phyloP scores from a whole-genome alignment of 1,284 basidiomycete genomes.

The Anthracocystis walkeri region DNA sequence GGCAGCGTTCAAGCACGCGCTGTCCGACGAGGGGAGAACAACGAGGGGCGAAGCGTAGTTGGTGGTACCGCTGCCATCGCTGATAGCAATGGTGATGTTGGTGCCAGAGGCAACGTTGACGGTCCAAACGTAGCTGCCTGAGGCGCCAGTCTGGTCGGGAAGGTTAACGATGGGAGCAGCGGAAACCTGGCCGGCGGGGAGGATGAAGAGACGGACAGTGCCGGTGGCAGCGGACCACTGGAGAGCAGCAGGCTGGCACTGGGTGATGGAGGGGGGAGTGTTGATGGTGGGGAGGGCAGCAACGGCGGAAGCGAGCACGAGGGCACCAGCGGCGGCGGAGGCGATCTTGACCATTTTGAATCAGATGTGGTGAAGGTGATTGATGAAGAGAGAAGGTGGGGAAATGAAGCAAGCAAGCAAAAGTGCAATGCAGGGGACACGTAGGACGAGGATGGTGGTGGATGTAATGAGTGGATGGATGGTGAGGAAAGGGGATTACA shows the following conservation, averaged over 20 bases:
- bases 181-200: constrained; percentile 47
- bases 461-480: constrained; percentile 18
- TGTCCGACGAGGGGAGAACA: constrained; percentile 37
- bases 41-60: constrained; percentile 50
- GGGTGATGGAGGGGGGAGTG: constrained; percentile 46
- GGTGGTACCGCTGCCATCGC: constrained; percentile 58
- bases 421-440: constrained; percentile 4
- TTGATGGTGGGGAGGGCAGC: constrained; percentile 41
- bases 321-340: constrained; percentile 45
- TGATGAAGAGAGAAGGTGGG: constrained; percentile 1
- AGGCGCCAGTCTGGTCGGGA: constrained; percentile 51
- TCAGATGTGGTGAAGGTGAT: constrained; percentile 10
- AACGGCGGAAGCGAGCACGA: constrained; percentile 46
- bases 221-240: constrained; percentile 41
- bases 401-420: constrained; percentile 7
- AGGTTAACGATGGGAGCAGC: constrained; percentile 54
- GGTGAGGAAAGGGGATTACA: constrained; percentile 9
- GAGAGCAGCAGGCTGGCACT: constrained; percentile 45
- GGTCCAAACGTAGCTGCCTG: constrained; percentile 61
- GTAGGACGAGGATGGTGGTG: background rate
- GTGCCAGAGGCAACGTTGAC: constrained; percentile 66
- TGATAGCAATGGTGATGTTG: constrained; percentile 63
- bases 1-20: constrained; percentile 40
- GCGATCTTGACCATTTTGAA: constrained; percentile 54
- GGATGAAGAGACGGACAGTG: constrained; percentile 39